Evolutionary conservation across 441 rosid genomes (phyloP).

Genomic region (Corymbia calophylla): DNA sequence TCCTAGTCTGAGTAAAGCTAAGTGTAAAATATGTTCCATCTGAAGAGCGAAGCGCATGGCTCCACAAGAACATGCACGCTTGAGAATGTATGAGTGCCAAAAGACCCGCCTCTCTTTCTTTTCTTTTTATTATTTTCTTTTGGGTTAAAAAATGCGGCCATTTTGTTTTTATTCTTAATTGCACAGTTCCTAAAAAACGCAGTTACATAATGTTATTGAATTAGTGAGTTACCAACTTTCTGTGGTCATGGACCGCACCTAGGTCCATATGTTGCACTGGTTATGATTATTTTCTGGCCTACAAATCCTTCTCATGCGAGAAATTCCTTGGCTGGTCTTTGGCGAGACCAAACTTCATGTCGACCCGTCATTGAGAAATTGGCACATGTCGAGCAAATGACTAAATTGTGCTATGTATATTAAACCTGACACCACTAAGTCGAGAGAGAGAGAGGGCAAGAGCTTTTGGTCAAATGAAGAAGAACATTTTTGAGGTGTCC

Average conservation of each 20-base stretch:
- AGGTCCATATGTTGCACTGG: not conserved
- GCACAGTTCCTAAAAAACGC: not conserved
- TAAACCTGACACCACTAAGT: not conserved
- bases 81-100: not conserved
- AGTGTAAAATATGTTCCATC: not conserved
- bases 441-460: not conserved
- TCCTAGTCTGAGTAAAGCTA: not conserved
- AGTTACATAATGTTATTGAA: not conserved
- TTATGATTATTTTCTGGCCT: not conserved
- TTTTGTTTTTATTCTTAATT: not conserved
- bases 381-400: not conserved
- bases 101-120: not conserved
- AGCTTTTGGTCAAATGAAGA: not conserved
- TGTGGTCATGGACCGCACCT: not conserved
- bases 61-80: not conserved
- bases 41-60: not conserved
- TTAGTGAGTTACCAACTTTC: not conserved
- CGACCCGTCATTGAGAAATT: not conserved
- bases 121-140: not conserved
- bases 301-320: not conserved
- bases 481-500: not conserved
- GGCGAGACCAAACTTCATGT: not conserved
- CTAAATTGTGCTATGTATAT: not conserved
- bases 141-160: not conserved
- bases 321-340: not conserved